Evolutionary conservation across 2,329 filamentous ascomycete species (phyloP), one percentile per base, ranked within the genome.

Genomic region (Albifimbria verrucaria): DNA sequence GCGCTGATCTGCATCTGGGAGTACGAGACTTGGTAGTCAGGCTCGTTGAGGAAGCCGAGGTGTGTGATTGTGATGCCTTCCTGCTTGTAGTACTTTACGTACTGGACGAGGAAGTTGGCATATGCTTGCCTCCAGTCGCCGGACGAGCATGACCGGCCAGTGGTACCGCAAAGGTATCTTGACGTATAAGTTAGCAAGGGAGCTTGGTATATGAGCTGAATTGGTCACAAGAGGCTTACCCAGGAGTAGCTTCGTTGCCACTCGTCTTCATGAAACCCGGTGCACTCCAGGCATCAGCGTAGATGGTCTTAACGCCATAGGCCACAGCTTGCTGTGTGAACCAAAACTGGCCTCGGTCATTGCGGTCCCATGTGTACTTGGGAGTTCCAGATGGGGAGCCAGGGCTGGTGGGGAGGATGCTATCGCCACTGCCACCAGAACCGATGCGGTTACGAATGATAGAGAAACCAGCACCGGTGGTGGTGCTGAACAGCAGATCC

Each of bases 361-460:
- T 72, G 9, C 66, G 66, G 54, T 79, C 74, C 69, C 75, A 79
- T 11, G 65, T 60, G 51, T 80, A 81, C 11, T 68, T 61, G 1
- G 76, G 75, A 18, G 63, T 64, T 3, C 66, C 70, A 2, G 56
- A 65, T 1, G 77, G 72, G 3, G 67, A 66, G 2, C 77, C 76
- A 1, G 77, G 76, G 51, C 64, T 73, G 36, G 62, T 72, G 2
- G 77, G 77, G 44, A 46, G 43, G 55, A 81, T 76, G 18, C 66
- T 67, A 21, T 67, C 65, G 2, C 52, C 62, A 17, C 55, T 62
- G 4, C 62, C 62, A 12, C 66, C 66, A 7, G 70, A 73, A 4
- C 75, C 77, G 45, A 80, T 74, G 1, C 76, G 69, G 56, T 79
- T 80, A 5, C 78, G 73, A 21, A 80, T 65, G 55, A 81, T 80